These are phyloP conservation scores for Aspergillus ibericus DNA, from an alignment of 2,329 filamentous ascomycete genomes.

Conservation along the genomic window DNA sequence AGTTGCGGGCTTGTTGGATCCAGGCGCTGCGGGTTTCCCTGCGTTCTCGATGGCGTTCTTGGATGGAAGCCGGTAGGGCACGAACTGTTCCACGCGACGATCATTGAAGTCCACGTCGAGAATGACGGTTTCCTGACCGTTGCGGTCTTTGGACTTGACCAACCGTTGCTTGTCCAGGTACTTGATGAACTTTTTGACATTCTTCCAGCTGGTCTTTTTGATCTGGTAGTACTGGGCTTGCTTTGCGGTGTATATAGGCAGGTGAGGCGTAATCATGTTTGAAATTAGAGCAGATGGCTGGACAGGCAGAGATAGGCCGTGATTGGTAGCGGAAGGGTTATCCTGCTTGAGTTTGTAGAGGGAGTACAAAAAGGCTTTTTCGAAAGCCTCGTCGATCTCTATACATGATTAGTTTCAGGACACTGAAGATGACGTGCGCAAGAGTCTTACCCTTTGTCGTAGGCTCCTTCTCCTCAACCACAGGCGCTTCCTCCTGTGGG, in stretches of 20 bases:
- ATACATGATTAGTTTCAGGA: conserved; percentile 13
- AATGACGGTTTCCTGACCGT: conserved; percentile 64
- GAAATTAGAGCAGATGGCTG: conserved; percentile 64
- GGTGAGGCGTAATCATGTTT: conserved; percentile 64
- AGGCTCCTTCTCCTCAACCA: conserved; percentile 49
- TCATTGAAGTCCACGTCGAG: conserved; percentile 66
- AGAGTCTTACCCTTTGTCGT: conserved; percentile 54
- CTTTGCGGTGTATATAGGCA: conserved; percentile 58
- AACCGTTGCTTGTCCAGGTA: conserved; percentile 63
- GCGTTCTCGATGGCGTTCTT: conserved; percentile 52
- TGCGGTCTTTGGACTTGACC: conserved; percentile 65
- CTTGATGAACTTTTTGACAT: conserved; percentile 69
- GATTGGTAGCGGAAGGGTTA: conserved; percentile 52
- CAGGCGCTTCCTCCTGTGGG: conserved; percentile 28
- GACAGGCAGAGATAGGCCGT: conserved; percentile 62
- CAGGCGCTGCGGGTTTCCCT: conserved; percentile 32
- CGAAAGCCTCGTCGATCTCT: conserved; percentile 68
- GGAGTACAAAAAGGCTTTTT: conserved; percentile 64
- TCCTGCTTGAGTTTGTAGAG: conserved; percentile 60
- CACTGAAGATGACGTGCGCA: background rate
- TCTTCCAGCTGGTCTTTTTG: conserved; percentile 71
- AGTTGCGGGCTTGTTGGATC: conserved; percentile 27
- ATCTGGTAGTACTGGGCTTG: conserved; percentile 62
- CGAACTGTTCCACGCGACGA: conserved; percentile 54
- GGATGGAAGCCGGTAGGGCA: conserved; percentile 63